Evolutionary conservation across 2,329 filamentous ascomycete species (phyloP), one percentile per base, ranked within the genome.

Genomic region (Calonectria hongkongensis): DNA sequence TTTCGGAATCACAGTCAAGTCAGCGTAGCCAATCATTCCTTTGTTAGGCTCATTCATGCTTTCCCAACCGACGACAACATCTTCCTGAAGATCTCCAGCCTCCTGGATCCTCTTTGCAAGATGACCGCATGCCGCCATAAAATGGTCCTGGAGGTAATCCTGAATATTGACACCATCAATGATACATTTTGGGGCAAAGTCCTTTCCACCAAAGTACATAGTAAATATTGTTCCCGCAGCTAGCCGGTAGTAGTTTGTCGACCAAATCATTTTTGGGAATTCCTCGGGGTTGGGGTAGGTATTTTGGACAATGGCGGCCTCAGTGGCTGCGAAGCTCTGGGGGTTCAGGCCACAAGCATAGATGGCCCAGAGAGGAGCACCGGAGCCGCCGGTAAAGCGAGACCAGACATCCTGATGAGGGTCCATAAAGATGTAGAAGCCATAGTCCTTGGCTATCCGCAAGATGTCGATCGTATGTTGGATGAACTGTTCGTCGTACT

Each of bases 401-500:
- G 96, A 98, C 97, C 97, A 99, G 79, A 98, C 96, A 86, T 99
- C 97, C 88, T 99, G 97, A 83, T 99, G 97, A 25, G 97, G 96
- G 79, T 99, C 97, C 95, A 99, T 98, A 82, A 98, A 98, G 63
- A 99, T 89, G 81, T 97, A 98, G 83, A 99, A 98, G 33, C 94
- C 95, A 87, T 98, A 98, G 45, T 92, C 89, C 82, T 96, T 98
- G 45, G 96, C 96, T 75, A 95, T 88, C 70, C 95, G 90, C 78
- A 99, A 85, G 13, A 98, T 88, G 47, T 94, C 90, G 76, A 99
- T 95, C 0, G 97, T 99, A 82, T 98, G 95, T 76, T 94, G 89
- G 76, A 98, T 96, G 90, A 94, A 99, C 74, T 94, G 93, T 81
- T 99, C 95, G 80, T 99, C 97, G 83, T 98, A 99, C 80, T 91